Conservation (phyloP, 345 rosid genomes). For the Brassica nigra region DNA sequence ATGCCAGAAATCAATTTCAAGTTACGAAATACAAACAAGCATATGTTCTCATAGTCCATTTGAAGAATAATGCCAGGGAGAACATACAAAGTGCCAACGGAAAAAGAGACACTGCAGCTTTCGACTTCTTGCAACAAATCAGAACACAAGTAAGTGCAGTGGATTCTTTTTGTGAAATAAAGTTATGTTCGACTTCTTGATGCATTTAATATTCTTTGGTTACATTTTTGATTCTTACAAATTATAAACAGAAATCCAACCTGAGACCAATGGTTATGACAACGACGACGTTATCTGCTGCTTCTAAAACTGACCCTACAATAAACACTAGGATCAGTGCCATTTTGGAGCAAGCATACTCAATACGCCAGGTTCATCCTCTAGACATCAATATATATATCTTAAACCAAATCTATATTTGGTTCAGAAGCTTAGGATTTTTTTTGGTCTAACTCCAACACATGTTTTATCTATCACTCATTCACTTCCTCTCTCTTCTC, state of each 20-base stretch:
- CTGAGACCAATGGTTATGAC: constrained; percentile 59
- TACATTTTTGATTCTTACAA: neutral
- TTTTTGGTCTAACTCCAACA: constrained; percentile 3
- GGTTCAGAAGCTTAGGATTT: constrained; percentile 1
- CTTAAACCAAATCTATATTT: neutral
- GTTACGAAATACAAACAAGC: neutral
- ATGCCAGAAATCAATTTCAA: neutral
- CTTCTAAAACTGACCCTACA: constrained; percentile 42
- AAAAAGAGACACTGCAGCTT: constrained; percentile 64
- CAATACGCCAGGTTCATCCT: constrained; percentile 77
- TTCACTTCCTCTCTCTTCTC: constrained; percentile 8
- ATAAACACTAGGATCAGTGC: constrained; percentile 68
- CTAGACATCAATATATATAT: neutral
- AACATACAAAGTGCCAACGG: constrained; percentile 43
- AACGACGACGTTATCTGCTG: constrained; percentile 52
- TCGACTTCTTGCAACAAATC: constrained; percentile 80
- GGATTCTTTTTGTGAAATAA: neutral
- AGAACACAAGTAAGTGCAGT: constrained; percentile 68
- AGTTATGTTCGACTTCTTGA: constrained; percentile 16
- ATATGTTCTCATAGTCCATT: constrained; percentile 40
- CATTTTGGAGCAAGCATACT: constrained; percentile 85
- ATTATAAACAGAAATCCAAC: constrained; percentile 60
- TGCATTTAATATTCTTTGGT: neutral
- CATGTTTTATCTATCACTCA: neutral
- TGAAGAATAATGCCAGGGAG: constrained; percentile 50